Evolutionary conservation across 148 eudicot species (phyloP), one percentile per base, ranked within the genome.

Genomic region (Nepenthes mirabilis): DNA sequence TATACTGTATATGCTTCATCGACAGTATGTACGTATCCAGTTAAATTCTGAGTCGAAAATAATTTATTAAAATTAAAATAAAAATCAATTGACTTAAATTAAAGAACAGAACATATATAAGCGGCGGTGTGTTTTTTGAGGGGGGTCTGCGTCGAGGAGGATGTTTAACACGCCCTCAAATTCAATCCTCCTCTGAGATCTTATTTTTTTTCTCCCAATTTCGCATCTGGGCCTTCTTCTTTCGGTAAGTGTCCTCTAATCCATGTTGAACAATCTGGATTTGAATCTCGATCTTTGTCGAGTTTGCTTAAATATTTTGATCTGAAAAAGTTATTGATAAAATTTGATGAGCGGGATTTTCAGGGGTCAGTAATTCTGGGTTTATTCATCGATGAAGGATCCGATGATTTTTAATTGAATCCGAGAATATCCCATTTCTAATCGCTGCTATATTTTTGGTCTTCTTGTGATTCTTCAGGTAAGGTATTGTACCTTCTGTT

Each of bases 151-250:
- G 23, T 23, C 23, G 23, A 23, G 23, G 23, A 23, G 23, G 23
- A 23, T 74, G 67, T 62, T 74, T 49, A 74, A 60, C 77, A 74
- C 69, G 69, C 60, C 77, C 70, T 69, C 77, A 65, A 60, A 55
- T 57, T 8, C 45, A 40, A 23, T 23, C 49, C 12, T 59, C 35
- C 50, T 60, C 34, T 68, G 59, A 74, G 70, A 74, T 74, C 77
- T 74, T 74, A 73, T 55, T 56, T 23, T 55, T 64, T 45, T 64
- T 50, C 65, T 59, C 34, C 60, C 50, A 56, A 59, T 73, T 56
- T 35, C 49, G 57, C 65, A 64, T 68, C 77, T 55, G 55, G 77
- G 72, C 50, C 51, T 64, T 68, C 66, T 64, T 64, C 37, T 55
- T 37, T 74, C 61, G 73, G 66, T 74, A 65, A 60, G 77, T 68